Conservation (phyloP, 345 rosid species). For the Laguncularia racemosa region DNA sequence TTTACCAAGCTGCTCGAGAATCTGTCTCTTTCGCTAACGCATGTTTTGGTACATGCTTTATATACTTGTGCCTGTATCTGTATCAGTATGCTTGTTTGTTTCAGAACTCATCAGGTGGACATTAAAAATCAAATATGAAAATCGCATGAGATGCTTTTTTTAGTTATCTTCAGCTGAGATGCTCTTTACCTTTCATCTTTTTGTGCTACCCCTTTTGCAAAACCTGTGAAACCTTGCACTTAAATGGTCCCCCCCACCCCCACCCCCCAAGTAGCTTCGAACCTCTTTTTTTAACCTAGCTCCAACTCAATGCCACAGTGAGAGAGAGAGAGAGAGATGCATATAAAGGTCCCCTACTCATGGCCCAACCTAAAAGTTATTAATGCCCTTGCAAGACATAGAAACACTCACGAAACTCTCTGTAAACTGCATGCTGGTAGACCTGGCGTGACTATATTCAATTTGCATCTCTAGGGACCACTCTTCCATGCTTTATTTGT, state of each 20-base stretch:
- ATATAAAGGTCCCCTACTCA: conserved; percentile 5
- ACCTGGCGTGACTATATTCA: conserved; percentile 32
- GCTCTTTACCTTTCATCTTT: conserved; percentile 8
- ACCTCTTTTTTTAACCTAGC: not conserved
- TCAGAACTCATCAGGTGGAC: no score
- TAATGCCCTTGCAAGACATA: conserved; percentile 9
- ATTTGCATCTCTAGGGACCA: conserved; percentile 25
- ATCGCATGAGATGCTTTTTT: not conserved
- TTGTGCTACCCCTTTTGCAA: conserved; percentile 10
- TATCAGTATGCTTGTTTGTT: no score
- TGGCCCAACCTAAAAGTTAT: conserved; percentile 10
- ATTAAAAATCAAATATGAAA: no score
- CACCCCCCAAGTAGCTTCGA: not conserved
- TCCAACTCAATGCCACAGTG: not conserved
- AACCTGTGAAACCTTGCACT: conserved; percentile 7
- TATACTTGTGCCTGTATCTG: no score
- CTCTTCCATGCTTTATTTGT: not conserved
- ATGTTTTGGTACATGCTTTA: no score
- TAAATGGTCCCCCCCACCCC: conserved; percentile 8
- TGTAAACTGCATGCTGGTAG: conserved; percentile 16
- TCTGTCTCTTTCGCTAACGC: no score
- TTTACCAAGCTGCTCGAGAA: no score
- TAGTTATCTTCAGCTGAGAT: conserved; percentile 8
- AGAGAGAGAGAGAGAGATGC: conserved; percentile 8
- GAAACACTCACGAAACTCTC: conserved; percentile 22